These are phyloP conservation scores for Tinospora cordifolia DNA, from an alignment of 164 flowering plant genomes.

Conservation along the genomic window DNA sequence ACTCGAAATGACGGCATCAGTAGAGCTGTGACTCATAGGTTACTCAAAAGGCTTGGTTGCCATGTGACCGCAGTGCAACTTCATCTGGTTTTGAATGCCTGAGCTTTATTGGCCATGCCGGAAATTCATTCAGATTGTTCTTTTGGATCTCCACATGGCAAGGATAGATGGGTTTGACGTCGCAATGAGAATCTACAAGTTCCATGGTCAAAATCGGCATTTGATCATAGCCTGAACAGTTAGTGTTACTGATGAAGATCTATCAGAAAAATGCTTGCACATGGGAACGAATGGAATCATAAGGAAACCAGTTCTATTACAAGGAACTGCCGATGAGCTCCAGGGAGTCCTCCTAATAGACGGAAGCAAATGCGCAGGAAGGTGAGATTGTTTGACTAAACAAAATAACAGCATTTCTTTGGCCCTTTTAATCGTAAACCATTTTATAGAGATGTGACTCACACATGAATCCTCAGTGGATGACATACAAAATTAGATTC, in stretches of 20 bases:
- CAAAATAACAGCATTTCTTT: too few species aligned
- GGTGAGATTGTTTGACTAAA: not conserved
- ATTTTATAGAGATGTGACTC: too few species aligned
- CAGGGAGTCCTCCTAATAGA: constrained; percentile 46
- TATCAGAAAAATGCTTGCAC: constrained; percentile 52
- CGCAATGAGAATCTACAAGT: constrained; percentile 53
- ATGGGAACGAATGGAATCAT: constrained; percentile 72
- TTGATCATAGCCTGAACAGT: constrained; percentile 60
- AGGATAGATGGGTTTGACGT: constrained; percentile 84
- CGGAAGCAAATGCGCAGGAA: constrained; percentile 29
- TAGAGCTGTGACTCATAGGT: constrained; percentile 60
- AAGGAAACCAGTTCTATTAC: constrained; percentile 57
- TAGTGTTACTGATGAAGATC: constrained; percentile 50
- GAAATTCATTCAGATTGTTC: constrained; percentile 42
- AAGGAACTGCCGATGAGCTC: constrained; percentile 62
- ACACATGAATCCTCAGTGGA: too few species aligned
- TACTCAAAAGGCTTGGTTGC: constrained; percentile 84
- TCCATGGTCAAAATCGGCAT: constrained; percentile 58
- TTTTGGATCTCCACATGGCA: constrained; percentile 72
- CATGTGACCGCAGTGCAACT: constrained; percentile 63
- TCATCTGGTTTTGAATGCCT: constrained; percentile 81
- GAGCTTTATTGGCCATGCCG: constrained; percentile 37
- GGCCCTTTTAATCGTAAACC: too few species aligned
- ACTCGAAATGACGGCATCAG: constrained; percentile 58
- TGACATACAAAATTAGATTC: too few species aligned